Evolutionary conservation across 768 basidiomycete species (phyloP), one percentile per base, ranked within the genome.

Genomic region (Rhizopogon vesiculosus): DNA sequence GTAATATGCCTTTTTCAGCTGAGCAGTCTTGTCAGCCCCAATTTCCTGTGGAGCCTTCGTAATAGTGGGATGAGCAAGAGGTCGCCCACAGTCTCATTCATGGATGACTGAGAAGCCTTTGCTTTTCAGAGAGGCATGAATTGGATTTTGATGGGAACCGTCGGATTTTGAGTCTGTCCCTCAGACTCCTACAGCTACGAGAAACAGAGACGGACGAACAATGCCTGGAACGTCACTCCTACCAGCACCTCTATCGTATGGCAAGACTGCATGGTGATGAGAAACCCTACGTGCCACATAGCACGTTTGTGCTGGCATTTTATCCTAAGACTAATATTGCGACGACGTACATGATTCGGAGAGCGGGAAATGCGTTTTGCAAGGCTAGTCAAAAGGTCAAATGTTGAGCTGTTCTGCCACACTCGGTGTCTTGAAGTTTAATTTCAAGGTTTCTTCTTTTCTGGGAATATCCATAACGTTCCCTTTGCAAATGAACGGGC

Each of bases 281-380:
- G n/a, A 70, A 59, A 45, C 7, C 5, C 64, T 66, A 13, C 12
- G 48, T 48, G 64, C 56, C 4, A 38, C 35, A 13, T 38, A 3
- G 10, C 35, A 38, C 5, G 10, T 13, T 38, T 38, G 35, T 3
- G 12, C 35, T 38, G 35, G 35, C 13, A 38, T 38, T 35, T 13
- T 5, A 38, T 38, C 35, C 35, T 13, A 1, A 38, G 35, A 2
- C 10, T 38, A 10, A 38, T 43, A 61, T 61, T 19, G 12, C 13
- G 5, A 10, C 69, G 67, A 38, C 72, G 61, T 54, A 80, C 78
- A 0, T 66, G 63, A 61, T 5, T 8, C 22, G 0, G 79, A 84
- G 61, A 74, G 73, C 51, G 65, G 69, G 25, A 82, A 78, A 53
- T 81, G 75, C 55, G 72, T 74, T 0, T 46, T 61, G 31, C 80